Evolutionary conservation across 805 yeast species (phyloP).

Genomic region (Metschnikowia picachoensis): DNA sequence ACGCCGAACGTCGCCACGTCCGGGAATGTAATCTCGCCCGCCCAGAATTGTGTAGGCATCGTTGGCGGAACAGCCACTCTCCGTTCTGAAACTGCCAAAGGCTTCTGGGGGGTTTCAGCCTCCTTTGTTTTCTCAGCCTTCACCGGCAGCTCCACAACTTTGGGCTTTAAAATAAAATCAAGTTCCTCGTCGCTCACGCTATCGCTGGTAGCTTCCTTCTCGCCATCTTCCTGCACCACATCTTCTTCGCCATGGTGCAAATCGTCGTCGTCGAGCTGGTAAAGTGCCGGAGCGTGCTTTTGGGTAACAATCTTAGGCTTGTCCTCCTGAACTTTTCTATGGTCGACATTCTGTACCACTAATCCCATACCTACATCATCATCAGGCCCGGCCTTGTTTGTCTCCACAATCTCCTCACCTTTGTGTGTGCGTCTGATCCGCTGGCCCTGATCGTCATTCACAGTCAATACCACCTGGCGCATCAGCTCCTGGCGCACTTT

Average conservation of each 20-base stretch:
- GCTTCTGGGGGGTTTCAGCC: neutral
- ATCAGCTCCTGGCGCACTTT: conserved; percentile 67
- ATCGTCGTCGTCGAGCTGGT: conserved; percentile 24
- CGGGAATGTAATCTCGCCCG: conserved; percentile 47
- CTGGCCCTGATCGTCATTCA: conserved; percentile 48
- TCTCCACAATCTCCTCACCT: conserved; percentile 79
- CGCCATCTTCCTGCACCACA: neutral
- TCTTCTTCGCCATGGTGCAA: conserved; percentile 14
- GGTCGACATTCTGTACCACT: conserved; percentile 34
- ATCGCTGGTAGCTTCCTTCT: neutral
- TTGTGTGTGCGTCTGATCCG: conserved; percentile 77
- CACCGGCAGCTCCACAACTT: neutral
- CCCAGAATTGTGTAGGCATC: conserved; percentile 32
- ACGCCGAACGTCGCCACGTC: conserved; percentile 45
- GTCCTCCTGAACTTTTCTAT: conserved; percentile 29
- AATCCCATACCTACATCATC: conserved; percentile 27
- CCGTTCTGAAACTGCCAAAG: neutral
- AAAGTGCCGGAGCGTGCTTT: conserved; percentile 2
- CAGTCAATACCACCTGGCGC: conserved; percentile 62
- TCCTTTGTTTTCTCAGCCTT: neutral
- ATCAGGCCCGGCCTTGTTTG: conserved; percentile 21
- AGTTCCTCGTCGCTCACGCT: conserved; percentile 30
- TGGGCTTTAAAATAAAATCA: conserved; percentile 27
- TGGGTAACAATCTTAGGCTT: neutral
- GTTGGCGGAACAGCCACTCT: conserved; percentile 12